Evolutionary conservation across 2,329 filamentous ascomycete genomes (phyloP), one percentile per base, ranked within the genome.

Genomic region (Colletotrichum sp.): DNA sequence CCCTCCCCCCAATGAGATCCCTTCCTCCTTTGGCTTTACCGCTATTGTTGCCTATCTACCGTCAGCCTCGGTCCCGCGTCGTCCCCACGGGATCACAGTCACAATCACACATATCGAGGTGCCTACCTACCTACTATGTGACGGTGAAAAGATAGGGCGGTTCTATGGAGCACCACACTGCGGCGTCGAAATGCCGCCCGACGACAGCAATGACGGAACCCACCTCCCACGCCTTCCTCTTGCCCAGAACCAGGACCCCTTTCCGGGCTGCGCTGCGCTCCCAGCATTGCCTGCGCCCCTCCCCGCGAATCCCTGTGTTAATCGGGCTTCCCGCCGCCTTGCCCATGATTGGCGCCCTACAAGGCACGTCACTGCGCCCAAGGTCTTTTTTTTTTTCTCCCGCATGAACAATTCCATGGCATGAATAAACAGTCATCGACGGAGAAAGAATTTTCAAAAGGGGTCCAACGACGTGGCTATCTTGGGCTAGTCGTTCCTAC

Each of bases 361-460:
- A 28, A 60, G 67, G 73, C 70, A 75, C 64, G 70, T 75, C 70
- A 75, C 64, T n/a, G 38, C 38, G 38, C 38, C 38, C 9, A 48
- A 12, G 38, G 9, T 12, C 38, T 3, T 48, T 48, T 48, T 43
- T 30, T 57, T 12, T n/a, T 12, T n/a, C 13, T 43, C 8, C 21
- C 43, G 73, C 73, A 75, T 75, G 15, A 75, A 73, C 64, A 75
- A 73, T 61, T 24, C 64, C 73, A 75, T 69, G 61, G 73, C 70
- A 64, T 34, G 13, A 75, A 48, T 48, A 48, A 48, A 48, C 38
- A 48, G 38, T 48, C 48, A 61, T 48, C 30, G 58, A 48, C 18
- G 38, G 9, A n/a, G 38, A n/a, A 48, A 43, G 34, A 48, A 63
- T 61, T 61, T 61, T 30, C 26, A 43, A 32, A 38, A 65, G 32